Conservation (phyloP, 306 rosid species). For the Psophocarpus tetragonolobus region DNA sequence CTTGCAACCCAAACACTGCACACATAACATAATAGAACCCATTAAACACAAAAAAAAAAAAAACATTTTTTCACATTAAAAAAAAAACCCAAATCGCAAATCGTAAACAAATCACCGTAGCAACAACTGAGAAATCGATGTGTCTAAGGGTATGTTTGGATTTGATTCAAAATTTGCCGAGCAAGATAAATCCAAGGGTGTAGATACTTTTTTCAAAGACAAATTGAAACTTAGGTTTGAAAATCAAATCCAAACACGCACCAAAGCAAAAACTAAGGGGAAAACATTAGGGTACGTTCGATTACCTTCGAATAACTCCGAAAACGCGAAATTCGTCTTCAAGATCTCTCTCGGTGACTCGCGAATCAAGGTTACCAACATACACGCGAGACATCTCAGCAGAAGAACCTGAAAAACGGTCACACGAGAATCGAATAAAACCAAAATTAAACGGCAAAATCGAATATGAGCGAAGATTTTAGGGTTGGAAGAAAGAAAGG, state of each 20-base stretch:
- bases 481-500: neutral
- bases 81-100: neutral
- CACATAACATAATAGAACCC: neutral
- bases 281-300: neutral
- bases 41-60: neutral
- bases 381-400: slow-evolving; percentile 90
- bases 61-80: neutral
- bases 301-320: slow-evolving; percentile 92
- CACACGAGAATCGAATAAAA: neutral
- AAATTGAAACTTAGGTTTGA: no score
- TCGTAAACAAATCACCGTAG: neutral
- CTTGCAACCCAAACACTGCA: slow-evolving; percentile 99
- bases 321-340: slow-evolving; percentile 94
- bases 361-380: slow-evolving; percentile 87
- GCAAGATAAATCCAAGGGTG: no score
- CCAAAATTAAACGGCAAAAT: neutral
- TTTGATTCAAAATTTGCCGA: no score
- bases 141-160: neutral
- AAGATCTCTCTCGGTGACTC: slow-evolving; percentile 92
- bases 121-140: neutral
- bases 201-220: no score
- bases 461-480: neutral
- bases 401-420: slow-evolving; percentile 35
- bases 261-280: neutral
- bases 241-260: no score